Conservation (phyloP, 2,329 filamentous ascomycete genomes). For the Phaeosphaeria sp. region DNA sequence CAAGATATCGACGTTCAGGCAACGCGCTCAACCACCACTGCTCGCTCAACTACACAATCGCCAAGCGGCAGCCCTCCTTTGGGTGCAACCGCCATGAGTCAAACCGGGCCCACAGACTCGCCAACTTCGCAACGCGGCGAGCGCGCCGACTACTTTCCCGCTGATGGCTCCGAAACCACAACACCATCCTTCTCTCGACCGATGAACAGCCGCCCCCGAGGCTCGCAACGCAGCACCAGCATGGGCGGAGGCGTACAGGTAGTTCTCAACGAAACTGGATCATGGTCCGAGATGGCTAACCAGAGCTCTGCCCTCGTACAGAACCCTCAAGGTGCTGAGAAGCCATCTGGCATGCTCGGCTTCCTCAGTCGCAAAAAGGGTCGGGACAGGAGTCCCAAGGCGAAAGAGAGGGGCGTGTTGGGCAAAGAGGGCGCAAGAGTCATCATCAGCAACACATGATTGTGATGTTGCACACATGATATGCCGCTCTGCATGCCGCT, state of each 20-base stretch:
- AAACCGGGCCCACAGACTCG: constrained; percentile 32
- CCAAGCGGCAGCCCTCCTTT: constrained; percentile 57
- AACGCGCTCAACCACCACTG: constrained; percentile 43
- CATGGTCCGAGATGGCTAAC: constrained; percentile 89
- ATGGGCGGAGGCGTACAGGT: constrained; percentile 88
- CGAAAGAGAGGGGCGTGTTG: constrained; percentile 88
- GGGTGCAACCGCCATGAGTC: constrained; percentile 30
- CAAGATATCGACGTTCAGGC: constrained; percentile 48
- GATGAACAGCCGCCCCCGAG: constrained; percentile 57
- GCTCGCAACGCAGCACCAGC: constrained; percentile 73
- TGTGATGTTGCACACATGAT: not conserved
- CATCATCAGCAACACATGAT: constrained; percentile 53
- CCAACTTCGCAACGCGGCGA: constrained; percentile 45
- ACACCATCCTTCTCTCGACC: constrained; percentile 48
- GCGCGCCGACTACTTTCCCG: constrained; percentile 43
- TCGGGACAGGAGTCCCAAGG: constrained; percentile 88
- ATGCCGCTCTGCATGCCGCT: constrained; percentile 16
- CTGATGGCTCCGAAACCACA: constrained; percentile 32
- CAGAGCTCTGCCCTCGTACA: constrained; percentile 75
- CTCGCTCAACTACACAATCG: constrained; percentile 54
- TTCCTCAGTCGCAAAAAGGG: constrained; percentile 91
- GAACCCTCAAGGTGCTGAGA: constrained; percentile 45
- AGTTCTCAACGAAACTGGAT: constrained; percentile 85
- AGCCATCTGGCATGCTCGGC: constrained; percentile 82
- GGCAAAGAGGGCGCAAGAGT: constrained; percentile 90